Percentiles rank a stretch among this genome's conserved stretches.
These are phyloP conservation scores for Fusarium bulbicola DNA, from an alignment of 2,329 filamentous ascomycete species.

Conservation along the genomic window DNA sequence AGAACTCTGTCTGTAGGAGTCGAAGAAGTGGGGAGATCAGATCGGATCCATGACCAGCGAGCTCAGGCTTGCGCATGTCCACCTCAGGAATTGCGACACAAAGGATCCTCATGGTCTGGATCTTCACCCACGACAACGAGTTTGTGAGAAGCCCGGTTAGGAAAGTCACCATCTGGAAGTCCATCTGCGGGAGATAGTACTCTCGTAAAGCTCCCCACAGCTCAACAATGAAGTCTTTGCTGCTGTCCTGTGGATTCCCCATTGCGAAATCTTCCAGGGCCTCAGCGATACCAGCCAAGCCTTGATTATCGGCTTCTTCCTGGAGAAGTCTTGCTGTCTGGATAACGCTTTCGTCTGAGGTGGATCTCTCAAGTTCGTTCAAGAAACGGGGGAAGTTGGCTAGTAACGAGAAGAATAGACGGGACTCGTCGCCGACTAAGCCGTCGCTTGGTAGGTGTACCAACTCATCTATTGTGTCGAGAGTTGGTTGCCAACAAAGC, in stretches of 20 bases:
- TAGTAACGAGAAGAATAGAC: constrained; percentile 85
- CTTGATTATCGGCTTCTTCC: constrained; percentile 76
- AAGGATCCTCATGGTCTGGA: constrained; percentile 91
- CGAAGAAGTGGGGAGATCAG: constrained; percentile 92
- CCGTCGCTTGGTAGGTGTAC: constrained; percentile 80
- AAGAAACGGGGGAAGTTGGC: constrained; percentile 92
- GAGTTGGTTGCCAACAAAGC: constrained; percentile 78
- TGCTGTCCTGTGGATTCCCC: constrained; percentile 70
- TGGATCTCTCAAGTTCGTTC: constrained; percentile 75
- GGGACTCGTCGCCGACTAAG: constrained; percentile 82
- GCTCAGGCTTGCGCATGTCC: constrained; percentile 91
- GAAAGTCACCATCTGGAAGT: constrained; percentile 88
- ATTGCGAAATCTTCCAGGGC: constrained; percentile 77
- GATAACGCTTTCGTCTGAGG: constrained; percentile 63
- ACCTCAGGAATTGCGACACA: constrained; percentile 86
- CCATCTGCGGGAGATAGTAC: constrained; percentile 81
- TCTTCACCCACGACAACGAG: constrained; percentile 85
- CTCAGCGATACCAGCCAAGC: constrained; percentile 71
- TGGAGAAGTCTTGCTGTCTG: constrained; percentile 76
- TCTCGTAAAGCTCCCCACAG: constrained; percentile 78
- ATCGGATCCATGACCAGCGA: constrained; percentile 91
- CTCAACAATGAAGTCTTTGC: constrained; percentile 79
- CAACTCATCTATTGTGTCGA: constrained; percentile 81
- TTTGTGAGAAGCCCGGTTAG: constrained; percentile 93
- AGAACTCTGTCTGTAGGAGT: constrained; percentile 91